Evolutionary conservation across 2,329 filamentous ascomycete genomes (phyloP).

Genomic region (Verticillium longisporum): DNA sequence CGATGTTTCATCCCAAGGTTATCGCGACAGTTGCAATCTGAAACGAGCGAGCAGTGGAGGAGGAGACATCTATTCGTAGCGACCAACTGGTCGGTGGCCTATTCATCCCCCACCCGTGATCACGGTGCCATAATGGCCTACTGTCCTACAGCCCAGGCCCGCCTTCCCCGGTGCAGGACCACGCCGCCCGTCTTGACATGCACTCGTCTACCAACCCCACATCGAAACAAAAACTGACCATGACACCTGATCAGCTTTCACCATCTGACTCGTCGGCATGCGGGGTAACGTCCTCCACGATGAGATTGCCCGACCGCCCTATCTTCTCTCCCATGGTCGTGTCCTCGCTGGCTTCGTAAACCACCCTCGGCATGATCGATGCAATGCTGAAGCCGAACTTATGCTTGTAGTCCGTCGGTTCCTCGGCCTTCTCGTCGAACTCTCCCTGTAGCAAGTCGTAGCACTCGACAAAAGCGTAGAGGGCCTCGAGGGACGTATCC

Average conservation of each 20-base stretch:
- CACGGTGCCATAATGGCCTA: neutral
- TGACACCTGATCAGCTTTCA: neutral
- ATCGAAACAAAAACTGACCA: neutral
- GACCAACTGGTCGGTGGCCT: neutral
- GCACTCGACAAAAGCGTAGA: conserved; percentile 96
- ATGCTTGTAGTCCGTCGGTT: conserved; percentile 68
- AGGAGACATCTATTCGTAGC: neutral
- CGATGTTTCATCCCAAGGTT: neutral
- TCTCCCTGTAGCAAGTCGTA: conserved; percentile 55
- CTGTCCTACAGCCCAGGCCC: neutral
- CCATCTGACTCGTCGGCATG: conserved; percentile 9
- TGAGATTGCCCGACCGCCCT: conserved; percentile 77
- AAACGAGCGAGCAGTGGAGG: neutral
- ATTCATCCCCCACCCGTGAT: neutral
- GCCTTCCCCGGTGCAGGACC: too few relatives aligned
- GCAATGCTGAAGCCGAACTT: conserved; percentile 81
- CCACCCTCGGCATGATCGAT: conserved; percentile 75
- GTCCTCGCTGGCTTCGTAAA: conserved; percentile 63
- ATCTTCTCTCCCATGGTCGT: conserved; percentile 66
- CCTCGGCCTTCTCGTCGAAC: conserved; percentile 31
- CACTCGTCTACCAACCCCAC: neutral
- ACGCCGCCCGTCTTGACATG: neutral
- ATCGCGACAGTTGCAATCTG: neutral
- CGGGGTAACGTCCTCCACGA: conserved; percentile 66
- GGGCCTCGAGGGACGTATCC: conserved; percentile 70